These are phyloP conservation scores for Diaporthe longicolla DNA, from an alignment of 2,329 filamentous ascomycete species.

Conservation along the genomic window DNA sequence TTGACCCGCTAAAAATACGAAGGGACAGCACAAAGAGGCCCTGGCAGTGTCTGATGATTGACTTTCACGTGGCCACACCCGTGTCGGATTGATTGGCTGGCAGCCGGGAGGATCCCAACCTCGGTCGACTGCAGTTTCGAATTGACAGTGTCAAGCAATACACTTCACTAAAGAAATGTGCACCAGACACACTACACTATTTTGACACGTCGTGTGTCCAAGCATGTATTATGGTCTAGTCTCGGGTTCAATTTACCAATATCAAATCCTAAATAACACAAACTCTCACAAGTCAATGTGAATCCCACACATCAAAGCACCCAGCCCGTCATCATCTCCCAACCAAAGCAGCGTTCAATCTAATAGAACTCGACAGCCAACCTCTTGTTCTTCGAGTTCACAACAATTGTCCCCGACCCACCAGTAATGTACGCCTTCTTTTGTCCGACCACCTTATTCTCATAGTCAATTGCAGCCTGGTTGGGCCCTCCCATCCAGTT, in stretches of 20 bases:
- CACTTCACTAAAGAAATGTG: neutral
- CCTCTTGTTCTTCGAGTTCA: conserved; percentile 34
- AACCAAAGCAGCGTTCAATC: neutral
- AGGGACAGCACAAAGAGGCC: conserved; percentile 1
- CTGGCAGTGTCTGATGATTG: conserved; percentile 10
- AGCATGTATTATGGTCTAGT: neutral
- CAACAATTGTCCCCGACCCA: conserved; percentile 31
- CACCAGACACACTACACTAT: neutral
- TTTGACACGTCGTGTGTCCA: neutral
- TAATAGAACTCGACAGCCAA: conserved; percentile 37
- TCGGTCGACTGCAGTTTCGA: conserved; percentile 22
- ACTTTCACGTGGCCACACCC: conserved; percentile 7
- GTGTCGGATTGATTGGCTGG: conserved; percentile 22
- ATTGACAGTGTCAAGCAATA: conserved; percentile 1
- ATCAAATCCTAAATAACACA: neutral
- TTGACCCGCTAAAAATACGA: conserved; percentile 20
- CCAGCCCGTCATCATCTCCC: neutral
- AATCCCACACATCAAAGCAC: neutral
- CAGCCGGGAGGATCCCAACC: conserved; percentile 2
- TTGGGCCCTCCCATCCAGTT: conserved; percentile 37
- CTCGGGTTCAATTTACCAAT: neutral
- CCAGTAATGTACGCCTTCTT: conserved; percentile 37
- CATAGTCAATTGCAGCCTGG: conserved; percentile 38
- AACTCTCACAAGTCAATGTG: neutral
- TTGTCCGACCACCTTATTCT: conserved; percentile 37